A percentile compares a stretch with the other conserved stretches of the same genome.
These are phyloP conservation scores for Mercurialis annua DNA, from an alignment of 345 rosid genomes.

Conservation along the genomic window DNA sequence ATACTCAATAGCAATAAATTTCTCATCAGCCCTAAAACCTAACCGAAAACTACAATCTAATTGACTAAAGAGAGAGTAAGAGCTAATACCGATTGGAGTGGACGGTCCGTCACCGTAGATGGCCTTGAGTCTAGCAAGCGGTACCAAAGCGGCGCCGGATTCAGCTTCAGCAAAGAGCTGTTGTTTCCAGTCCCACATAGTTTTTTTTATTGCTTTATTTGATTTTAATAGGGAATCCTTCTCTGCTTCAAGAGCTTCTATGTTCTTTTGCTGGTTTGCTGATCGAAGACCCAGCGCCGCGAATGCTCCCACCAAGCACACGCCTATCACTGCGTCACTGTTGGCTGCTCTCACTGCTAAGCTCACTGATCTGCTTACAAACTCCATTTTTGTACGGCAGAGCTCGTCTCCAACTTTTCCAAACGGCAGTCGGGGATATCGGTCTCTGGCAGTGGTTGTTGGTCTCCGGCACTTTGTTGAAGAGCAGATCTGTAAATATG, in stretches of 20 bases:
- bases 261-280: conserved; percentile 54
- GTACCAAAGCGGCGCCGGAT: conserved; percentile 45
- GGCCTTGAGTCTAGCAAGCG: conserved; percentile 60
- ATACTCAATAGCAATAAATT: no score
- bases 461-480: no score
- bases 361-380: conserved; percentile 17
- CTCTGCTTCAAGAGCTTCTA: conserved; percentile 51
- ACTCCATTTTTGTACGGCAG: conserved; percentile 4
- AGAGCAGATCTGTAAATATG: no score
- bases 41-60: no score
- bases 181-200: conserved; percentile 88
- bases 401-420: no score
- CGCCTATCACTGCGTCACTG: conserved; percentile 55
- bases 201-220: conserved; percentile 56
- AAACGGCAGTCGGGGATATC: no score
- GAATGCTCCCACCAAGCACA: conserved; percentile 51
- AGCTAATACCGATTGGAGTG: conserved; percentile 36
- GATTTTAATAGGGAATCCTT: conserved; percentile 49
- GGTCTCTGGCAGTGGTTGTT: no score
- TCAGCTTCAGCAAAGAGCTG: conserved; percentile 78
- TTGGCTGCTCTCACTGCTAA: conserved; percentile 34
- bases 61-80: neutral
- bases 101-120: conserved; percentile 65
- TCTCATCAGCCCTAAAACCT: no score
- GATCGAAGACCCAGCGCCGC: conserved; percentile 54